These are phyloP conservation scores for Colletotrichum tanaceti DNA, from an alignment of 2,329 filamentous ascomycete genomes.

Conservation along the genomic window DNA sequence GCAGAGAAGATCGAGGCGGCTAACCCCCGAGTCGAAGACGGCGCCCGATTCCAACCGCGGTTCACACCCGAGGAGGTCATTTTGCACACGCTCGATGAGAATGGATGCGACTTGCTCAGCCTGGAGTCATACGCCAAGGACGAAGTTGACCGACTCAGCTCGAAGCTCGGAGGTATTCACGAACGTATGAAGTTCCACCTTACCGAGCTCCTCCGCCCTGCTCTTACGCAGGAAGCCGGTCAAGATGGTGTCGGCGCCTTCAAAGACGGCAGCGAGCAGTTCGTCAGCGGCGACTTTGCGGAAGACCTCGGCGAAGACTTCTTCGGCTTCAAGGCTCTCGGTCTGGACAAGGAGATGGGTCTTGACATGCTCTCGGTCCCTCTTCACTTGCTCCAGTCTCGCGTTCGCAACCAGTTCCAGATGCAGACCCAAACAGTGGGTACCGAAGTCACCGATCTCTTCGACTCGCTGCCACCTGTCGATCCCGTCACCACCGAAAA, in stretches of 20 bases:
- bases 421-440: conserved; percentile 75
- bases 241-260: conserved; percentile 90
- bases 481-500: conserved; percentile 84
- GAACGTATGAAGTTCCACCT: conserved; percentile 95
- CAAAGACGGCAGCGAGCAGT: conserved; percentile 96
- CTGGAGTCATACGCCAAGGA: conserved; percentile 91
- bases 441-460: conserved; percentile 66
- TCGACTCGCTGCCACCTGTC: conserved; percentile 75
- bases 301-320: conserved; percentile 99
- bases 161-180: conserved; percentile 85
- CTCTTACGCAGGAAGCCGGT: conserved; percentile 78
- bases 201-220: conserved; percentile 91
- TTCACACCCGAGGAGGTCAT: conserved; percentile 88
- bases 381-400: conserved; percentile 90
- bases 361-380: conserved; percentile 90
- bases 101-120: conserved; percentile 82
- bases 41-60: conserved; percentile 66
- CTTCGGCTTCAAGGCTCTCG: conserved; percentile 97
- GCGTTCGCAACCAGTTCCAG: conserved; percentile 87
- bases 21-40: conserved; percentile 53
- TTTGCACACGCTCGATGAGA: conserved; percentile 85
- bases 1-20: conserved; percentile 77
- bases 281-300: conserved; percentile 95
- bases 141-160: conserved; percentile 86
- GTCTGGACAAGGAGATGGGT: conserved; percentile 90